Base-by-base conservation (phyloP, 2,329 filamentous ascomycete genomes). In the Cyphellophora europaea region DNA sequence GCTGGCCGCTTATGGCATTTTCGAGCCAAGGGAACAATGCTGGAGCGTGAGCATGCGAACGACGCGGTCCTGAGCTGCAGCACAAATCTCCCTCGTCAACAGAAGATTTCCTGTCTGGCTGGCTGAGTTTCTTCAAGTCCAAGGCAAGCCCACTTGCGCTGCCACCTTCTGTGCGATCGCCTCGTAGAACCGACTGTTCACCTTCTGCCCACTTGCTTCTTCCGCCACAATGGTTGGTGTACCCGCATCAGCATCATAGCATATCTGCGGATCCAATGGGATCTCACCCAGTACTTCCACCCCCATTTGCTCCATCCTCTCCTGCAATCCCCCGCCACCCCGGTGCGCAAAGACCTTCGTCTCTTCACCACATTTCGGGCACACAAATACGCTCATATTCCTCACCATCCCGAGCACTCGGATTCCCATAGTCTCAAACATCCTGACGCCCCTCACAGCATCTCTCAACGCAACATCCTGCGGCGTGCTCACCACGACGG, bases 381-480 rank as follows among this genome's bases (percentile, higher is more conserved):
- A 93, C 3, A 70, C 74, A 54, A 93, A 93, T 23, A 86, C 69
- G 5, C 79, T 80, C 87, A 94, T 94, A 53, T 94, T 94, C 55
- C 91, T 81, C 12, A 98, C 80, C 60, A 96, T 76, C 2, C 91
- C 91, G 2, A 96, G 66, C 35, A 72, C 69, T 3, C 83, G 79
- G 5, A 93, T 76, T 36, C 82, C 67, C 49, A 93, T 83, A 51
- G 85, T 89, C 49, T 79, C 76, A 61, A 96, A 96, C 77, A 98
- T 87, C 49, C 85, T 83, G 44, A 95, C 81, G 3, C 91, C 91
- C 49, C 91, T 86, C 13, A 93, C 72, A 1, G 91, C 89, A 52
- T 98, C 91, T 49, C 89, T 86, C 2, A 95, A 74, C 2, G 89
- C 86, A 17, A 98, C 75, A 33, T 93, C 86, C 56, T 98, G 91